phyloP scores from a whole-genome alignment of 345 rosid genomes.

The Moringa oleifera region DNA sequence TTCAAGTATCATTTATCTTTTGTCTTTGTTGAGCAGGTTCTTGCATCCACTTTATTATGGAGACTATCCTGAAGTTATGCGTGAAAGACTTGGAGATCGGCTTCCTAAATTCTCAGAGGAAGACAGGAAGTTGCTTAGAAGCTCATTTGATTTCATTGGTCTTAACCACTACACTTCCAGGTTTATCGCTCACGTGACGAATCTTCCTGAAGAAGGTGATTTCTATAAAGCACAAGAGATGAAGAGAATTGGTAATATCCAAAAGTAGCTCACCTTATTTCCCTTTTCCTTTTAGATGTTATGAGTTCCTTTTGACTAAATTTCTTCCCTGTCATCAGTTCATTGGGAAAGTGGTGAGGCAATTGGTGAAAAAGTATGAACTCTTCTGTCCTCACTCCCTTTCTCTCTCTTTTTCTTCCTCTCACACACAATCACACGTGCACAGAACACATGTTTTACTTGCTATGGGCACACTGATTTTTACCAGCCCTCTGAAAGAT shows the following conservation, averaged over 20 bases:
- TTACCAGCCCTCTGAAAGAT: conserved; percentile 18
- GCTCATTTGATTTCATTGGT: conserved; percentile 75
- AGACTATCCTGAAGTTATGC: conserved; percentile 80
- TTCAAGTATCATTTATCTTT: not conserved
- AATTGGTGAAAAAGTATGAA: conserved; percentile 87
- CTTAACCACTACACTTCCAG: conserved; percentile 86
- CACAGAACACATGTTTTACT: not conserved
- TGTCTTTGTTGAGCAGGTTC: conserved; percentile 44
- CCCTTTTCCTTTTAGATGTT: not conserved
- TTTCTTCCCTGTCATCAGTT: conserved; percentile 32
- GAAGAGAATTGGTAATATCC: conserved; percentile 56
- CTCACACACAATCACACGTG: too few species aligned
- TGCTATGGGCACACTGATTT: not conserved
- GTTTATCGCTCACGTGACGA: conserved; percentile 51
- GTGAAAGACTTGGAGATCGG: conserved; percentile 45
- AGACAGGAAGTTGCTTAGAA: conserved; percentile 54
- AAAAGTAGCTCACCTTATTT: not conserved
- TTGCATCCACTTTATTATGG: conserved; percentile 73
- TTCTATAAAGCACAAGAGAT: conserved; percentile 58
- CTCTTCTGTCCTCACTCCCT: conserved; percentile 10
- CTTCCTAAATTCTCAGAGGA: conserved; percentile 73
- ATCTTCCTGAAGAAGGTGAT: conserved; percentile 34
- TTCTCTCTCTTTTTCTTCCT: not conserved
- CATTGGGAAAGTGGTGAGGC: conserved; percentile 71
- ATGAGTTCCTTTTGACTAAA: conserved; percentile 4